These are phyloP conservation scores for Tuber melanosporum DNA, from an alignment of 495 filamentous ascomycete genomes.

Conservation along the genomic window DNA sequence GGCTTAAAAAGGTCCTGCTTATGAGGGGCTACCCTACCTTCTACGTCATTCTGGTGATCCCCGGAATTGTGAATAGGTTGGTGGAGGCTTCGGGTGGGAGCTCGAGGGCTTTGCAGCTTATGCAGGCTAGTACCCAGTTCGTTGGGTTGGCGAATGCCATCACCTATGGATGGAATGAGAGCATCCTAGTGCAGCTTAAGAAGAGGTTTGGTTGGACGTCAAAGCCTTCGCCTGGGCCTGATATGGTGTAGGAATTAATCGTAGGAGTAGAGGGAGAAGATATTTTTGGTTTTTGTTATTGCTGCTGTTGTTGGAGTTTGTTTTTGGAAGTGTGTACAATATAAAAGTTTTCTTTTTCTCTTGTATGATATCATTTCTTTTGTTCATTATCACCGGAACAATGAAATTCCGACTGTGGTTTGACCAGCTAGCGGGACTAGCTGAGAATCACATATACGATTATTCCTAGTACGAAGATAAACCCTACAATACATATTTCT, in stretches of 20 bases:
- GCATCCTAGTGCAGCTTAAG: neutral
- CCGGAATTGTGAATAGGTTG: conserved; percentile 9
- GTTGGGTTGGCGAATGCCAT: conserved; percentile 14
- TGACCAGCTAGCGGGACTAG: neutral
- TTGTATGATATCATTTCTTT: neutral
- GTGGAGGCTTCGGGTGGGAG: neutral
- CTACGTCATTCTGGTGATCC: conserved; percentile 10
- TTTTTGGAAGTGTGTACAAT: neutral
- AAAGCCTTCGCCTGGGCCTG: neutral
- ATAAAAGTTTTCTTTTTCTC: neutral
- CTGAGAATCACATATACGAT: neutral
- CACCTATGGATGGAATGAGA: conserved; percentile 13
- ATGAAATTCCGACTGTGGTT: neutral
- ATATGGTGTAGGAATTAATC: neutral
- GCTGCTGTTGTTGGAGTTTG: neutral
- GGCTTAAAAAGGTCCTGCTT: neutral
- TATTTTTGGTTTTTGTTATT: neutral
- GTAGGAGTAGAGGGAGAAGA: neutral
- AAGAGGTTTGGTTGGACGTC: neutral
- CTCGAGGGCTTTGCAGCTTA: neutral
- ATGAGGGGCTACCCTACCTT: conserved; percentile 2
- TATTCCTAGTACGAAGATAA: neutral
- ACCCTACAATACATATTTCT: neutral
- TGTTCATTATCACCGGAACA: neutral
- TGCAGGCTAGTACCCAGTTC: conserved; percentile 4